These are phyloP conservation scores for Colletotrichum sp. DNA, from an alignment of 2,329 filamentous ascomycete species.

Conservation along the genomic window DNA sequence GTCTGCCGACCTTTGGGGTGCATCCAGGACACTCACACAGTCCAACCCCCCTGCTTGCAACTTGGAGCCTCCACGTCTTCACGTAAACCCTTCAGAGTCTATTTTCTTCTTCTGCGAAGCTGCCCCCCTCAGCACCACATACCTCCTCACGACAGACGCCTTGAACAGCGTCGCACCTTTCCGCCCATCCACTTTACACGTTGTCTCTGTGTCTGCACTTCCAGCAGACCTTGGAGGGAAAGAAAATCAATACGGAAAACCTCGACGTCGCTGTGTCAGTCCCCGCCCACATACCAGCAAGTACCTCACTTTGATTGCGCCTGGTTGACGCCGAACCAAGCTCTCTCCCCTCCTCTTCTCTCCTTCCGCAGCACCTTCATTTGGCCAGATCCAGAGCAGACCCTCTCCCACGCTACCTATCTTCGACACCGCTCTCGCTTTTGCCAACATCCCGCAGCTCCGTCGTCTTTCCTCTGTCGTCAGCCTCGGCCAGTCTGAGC, in stretches of 20 bases:
- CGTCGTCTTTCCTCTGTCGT: background rate
- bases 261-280: background rate
- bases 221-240: background rate
- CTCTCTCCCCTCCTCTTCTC: slow-evolving; percentile 4
- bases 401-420: background rate
- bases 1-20: background rate
- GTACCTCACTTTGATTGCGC: background rate
- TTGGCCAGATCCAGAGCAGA: background rate
- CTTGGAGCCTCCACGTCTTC: slow-evolving; percentile 17
- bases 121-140: background rate
- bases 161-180: background rate
- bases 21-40: background rate
- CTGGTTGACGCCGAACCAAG: slow-evolving; percentile 15
- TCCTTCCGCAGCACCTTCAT: background rate
- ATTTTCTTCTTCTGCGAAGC: slow-evolving; percentile 11
- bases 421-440: background rate
- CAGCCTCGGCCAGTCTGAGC: background rate
- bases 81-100: slow-evolving; percentile 7
- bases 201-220: background rate
- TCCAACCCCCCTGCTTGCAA: slow-evolving; percentile 3
- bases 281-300: background rate
- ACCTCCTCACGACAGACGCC: background rate
- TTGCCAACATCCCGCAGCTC: background rate
- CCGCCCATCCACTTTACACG: background rate
- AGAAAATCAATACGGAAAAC: background rate